Conservation (phyloP, 176 grass and related monocot genomes). For the Leersia perrieri region DNA sequence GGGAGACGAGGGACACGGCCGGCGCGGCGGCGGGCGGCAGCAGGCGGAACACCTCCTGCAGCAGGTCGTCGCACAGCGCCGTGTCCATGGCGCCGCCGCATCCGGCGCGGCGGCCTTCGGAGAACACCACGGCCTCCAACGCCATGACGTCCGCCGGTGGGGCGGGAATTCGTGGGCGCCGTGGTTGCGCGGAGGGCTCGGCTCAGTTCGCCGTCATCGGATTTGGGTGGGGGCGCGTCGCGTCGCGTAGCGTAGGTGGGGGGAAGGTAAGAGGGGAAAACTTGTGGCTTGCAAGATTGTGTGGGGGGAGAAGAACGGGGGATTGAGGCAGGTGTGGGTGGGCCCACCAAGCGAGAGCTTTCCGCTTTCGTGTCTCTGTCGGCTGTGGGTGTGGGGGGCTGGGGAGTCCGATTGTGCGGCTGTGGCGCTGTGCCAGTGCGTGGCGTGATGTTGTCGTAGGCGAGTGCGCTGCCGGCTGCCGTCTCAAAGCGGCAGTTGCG, state of each 20-base stretch:
- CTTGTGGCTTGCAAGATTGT: neutral
- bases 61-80: slow-evolving; percentile 76
- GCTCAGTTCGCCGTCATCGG: neutral
- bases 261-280: neutral
- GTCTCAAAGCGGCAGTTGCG: no score
- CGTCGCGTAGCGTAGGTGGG: no score
- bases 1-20: slow-evolving; percentile 74
- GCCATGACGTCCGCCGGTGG: neutral
- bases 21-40: slow-evolving; percentile 53
- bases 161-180: neutral
- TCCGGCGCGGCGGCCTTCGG: slow-evolving; percentile 6
- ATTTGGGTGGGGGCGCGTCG: neutral
- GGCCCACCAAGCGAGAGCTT: neutral
- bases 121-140: no score
- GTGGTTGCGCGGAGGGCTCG: neutral
- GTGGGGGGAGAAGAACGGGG: no score
- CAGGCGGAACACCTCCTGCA: slow-evolving; percentile 75
- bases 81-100: slow-evolving; percentile 37
- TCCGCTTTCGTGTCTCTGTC: neutral
- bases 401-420: no score
- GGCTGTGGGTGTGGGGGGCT: neutral
- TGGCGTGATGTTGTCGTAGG: neutral
- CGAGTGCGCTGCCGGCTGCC: no score
- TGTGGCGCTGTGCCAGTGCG: no score
- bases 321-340: neutral